These are phyloP conservation scores for Russula emetica DNA, from an alignment of 768 basidiomycete species.

Conservation along the genomic window DNA sequence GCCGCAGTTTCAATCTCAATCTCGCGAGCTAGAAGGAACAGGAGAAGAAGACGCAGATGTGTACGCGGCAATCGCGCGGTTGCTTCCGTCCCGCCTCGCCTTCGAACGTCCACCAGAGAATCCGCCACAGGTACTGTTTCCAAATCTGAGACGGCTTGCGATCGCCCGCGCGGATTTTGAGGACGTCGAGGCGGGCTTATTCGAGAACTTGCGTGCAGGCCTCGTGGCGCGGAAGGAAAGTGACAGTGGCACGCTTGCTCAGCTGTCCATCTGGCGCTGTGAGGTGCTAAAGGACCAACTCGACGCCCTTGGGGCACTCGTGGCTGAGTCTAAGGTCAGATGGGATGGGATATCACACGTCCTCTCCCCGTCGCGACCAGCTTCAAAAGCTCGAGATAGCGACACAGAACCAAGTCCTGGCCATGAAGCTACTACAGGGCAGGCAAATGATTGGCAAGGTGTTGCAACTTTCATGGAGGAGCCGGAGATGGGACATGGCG, in stretches of 20 bases:
- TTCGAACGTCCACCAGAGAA: slow-evolving; percentile 11
- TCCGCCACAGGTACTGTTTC: slow-evolving; percentile 3
- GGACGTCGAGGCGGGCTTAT: slow-evolving; percentile 7
- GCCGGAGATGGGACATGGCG: slow-evolving; percentile 2
- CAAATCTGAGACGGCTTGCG: slow-evolving; percentile 16
- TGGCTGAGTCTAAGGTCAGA: slow-evolving; percentile 21
- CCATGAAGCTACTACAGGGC: neutral
- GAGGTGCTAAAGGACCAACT: slow-evolving; percentile 19
- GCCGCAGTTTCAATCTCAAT: neutral
- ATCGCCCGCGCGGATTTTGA: slow-evolving; percentile 16
- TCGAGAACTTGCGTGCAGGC: slow-evolving; percentile 15
- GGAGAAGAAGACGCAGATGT: neutral
- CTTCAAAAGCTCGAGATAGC: slow-evolving; percentile 7
- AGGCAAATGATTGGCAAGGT: slow-evolving; percentile 5
- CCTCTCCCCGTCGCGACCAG: neutral
- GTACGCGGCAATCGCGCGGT: slow-evolving; percentile 16
- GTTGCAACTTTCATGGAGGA: slow-evolving; percentile 4
- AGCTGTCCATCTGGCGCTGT: slow-evolving; percentile 20
- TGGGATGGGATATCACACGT: slow-evolving; percentile 18
- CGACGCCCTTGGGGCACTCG: slow-evolving; percentile 12
- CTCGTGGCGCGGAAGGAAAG: slow-evolving; percentile 12
- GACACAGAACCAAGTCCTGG: neutral
- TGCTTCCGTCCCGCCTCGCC: slow-evolving; percentile 11
- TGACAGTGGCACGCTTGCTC: slow-evolving; percentile 3
- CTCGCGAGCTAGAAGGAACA: neutral